These are phyloP conservation scores for Galerina marginata DNA, from an alignment of 768 basidiomycete genomes.

Conservation along the genomic window DNA sequence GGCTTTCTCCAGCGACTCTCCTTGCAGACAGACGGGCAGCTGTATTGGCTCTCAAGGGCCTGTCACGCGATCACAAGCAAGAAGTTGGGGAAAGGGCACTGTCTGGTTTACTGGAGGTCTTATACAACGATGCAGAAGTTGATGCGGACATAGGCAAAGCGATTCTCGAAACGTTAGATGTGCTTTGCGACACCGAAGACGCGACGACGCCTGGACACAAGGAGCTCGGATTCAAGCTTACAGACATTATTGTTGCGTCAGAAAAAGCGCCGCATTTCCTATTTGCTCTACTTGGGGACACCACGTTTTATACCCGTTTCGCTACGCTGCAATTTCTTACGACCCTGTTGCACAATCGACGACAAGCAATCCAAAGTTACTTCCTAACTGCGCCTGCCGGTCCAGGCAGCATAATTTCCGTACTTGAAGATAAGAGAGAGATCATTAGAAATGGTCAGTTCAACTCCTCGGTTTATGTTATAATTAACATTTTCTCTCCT, in stretches of 20 bases:
- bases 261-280: conserved; percentile 78
- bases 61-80: conserved; percentile 87
- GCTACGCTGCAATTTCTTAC: conserved; percentile 83
- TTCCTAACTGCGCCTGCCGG: conserved; percentile 88
- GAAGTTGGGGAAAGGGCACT: conserved; percentile 86
- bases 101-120: conserved; percentile 75
- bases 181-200: conserved; percentile 84
- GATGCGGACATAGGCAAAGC: conserved; percentile 94
- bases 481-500: not conserved
- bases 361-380: conserved; percentile 85
- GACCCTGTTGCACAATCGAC: conserved; percentile 80
- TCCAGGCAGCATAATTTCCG: conserved; percentile 69
- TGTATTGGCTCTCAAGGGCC: conserved; percentile 91
- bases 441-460: conserved; percentile 82
- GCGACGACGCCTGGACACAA: conserved; percentile 43
- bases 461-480: not conserved
- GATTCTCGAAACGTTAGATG: conserved; percentile 84
- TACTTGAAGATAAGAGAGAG: conserved; percentile 85
- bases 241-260: conserved; percentile 76
- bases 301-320: conserved; percentile 86
- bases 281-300: conserved; percentile 75
- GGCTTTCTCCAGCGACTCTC: conserved; percentile 87
- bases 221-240: conserved; percentile 84
- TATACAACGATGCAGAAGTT: conserved; percentile 87
- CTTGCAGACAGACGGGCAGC: conserved; percentile 93